A percentile compares a stretch with the other conserved stretches of the same genome.
Evolutionary conservation across 805 yeast species (phyloP).

Genomic region (Sugiyamaella chiloensis): DNA sequence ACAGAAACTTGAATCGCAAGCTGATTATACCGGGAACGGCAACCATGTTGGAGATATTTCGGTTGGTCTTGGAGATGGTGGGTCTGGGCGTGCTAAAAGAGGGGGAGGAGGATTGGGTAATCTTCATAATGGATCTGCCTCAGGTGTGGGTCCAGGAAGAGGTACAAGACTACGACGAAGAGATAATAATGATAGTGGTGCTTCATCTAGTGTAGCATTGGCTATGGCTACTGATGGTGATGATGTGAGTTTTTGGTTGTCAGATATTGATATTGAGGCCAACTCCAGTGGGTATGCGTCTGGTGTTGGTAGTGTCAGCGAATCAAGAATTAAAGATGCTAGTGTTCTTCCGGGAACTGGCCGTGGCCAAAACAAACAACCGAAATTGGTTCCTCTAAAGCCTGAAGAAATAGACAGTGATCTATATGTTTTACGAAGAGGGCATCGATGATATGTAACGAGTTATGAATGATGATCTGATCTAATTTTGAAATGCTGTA

Average conservation of each 20-base stretch:
- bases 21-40: conserved; percentile 8
- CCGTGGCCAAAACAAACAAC: conserved; percentile 7
- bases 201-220: conserved; percentile 1
- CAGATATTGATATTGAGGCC: conserved; percentile 8
- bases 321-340: not conserved
- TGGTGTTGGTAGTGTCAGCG: conserved; percentile 5
- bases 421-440: not conserved
- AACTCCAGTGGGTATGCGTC: conserved; percentile 11
- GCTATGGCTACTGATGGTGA: conserved; percentile 3
- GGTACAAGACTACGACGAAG: not conserved
- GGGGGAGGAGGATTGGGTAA: not conserved
- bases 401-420: conserved; percentile 11
- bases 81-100: not conserved
- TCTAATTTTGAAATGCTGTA: no score
- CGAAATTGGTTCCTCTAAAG: conserved; percentile 9
- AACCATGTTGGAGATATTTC: conserved; percentile 4
- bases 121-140: not conserved
- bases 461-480: no score
- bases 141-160: not conserved
- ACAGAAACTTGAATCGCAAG: conserved; percentile 17
- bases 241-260: conserved; percentile 8
- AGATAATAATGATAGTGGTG: conserved; percentile 4
- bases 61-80: not conserved
- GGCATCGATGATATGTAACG: conserved; percentile 6
- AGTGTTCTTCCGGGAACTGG: conserved; percentile 7